phyloP scores from a whole-genome alignment of 495 filamentous ascomycete species.

The Pyrenula aspistea region DNA sequence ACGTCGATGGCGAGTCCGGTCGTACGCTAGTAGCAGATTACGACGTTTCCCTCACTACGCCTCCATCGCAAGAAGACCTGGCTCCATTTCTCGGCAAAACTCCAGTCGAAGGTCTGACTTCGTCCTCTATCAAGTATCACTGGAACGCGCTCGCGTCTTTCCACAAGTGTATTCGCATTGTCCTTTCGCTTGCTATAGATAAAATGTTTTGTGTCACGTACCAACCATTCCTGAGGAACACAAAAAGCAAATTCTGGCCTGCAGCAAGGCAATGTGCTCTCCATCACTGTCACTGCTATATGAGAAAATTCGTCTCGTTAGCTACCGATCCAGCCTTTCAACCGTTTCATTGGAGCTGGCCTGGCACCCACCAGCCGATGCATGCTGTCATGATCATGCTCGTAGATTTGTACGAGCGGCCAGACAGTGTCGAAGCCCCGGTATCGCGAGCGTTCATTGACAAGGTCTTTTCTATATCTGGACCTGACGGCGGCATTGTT shows the following conservation, averaged over 20 bases:
- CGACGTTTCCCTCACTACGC: neutral
- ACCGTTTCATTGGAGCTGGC: conserved; percentile 48
- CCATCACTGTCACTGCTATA: conserved; percentile 41
- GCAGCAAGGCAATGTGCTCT: conserved; percentile 40
- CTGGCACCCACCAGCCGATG: conserved; percentile 44
- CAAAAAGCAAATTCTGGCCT: conserved; percentile 41
- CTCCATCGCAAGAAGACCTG: neutral
- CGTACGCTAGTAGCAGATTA: neutral
- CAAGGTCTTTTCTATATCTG: conserved; percentile 37
- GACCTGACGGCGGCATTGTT: conserved; percentile 37
- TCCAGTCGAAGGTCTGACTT: neutral
- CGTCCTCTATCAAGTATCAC: conserved; percentile 21
- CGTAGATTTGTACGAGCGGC: conserved; percentile 41
- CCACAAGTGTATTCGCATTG: conserved; percentile 34
- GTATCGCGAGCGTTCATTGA: conserved; percentile 38
- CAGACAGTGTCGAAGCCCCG: conserved; percentile 33
- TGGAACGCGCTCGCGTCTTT: conserved; percentile 29
- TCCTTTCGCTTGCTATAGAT: conserved; percentile 32
- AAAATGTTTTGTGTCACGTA: conserved; percentile 43
- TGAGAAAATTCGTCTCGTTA: conserved; percentile 41
- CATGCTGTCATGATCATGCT: conserved; percentile 47
- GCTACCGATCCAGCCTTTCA: conserved; percentile 40
- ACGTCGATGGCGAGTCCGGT: neutral
- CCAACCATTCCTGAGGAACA: conserved; percentile 43
- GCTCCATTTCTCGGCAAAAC: neutral